phyloP scores from a whole-genome alignment of 2,329 filamentous ascomycete species.

The Teratosphaeria destructans region DNA sequence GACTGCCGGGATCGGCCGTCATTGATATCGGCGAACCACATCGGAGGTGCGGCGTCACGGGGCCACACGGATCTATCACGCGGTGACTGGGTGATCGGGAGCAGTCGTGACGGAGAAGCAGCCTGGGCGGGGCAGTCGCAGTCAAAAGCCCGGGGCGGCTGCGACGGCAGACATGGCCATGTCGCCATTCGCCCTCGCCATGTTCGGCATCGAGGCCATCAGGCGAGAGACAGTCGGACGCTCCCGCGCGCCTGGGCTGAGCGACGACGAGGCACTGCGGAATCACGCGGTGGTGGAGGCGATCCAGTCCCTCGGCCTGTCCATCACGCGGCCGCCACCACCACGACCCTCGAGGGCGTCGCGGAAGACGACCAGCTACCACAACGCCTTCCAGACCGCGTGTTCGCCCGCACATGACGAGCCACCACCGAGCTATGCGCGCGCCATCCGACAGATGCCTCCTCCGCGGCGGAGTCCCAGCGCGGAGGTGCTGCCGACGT shows the following conservation, averaged over 20 bases:
- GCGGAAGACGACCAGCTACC: constrained; percentile 23
- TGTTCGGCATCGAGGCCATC: constrained; percentile 4
- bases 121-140: background rate
- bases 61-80: background rate
- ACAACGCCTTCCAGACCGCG: constrained; percentile 25
- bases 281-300: background rate
- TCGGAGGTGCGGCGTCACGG: background rate
- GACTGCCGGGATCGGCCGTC: background rate
- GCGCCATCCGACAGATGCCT: constrained; percentile 10
- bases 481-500: constrained; percentile 21
- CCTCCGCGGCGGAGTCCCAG: constrained; percentile 8
- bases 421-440: constrained; percentile 25
- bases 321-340: background rate
- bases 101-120: background rate
- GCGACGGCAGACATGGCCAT: constrained; percentile 1
- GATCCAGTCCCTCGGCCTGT: background rate
- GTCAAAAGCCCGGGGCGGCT: background rate
- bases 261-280: background rate
- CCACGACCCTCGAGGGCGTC: constrained; percentile 6
- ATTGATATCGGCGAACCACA: background rate
- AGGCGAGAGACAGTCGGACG: background rate
- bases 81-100: background rate
- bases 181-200: constrained; percentile 4
- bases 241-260: background rate
- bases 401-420: constrained; percentile 20